Evolutionary conservation across 371 early-diverging fungal genomes (phyloP), one percentile per base, ranked within the genome.

Genomic region (Mortierella sp.): DNA sequence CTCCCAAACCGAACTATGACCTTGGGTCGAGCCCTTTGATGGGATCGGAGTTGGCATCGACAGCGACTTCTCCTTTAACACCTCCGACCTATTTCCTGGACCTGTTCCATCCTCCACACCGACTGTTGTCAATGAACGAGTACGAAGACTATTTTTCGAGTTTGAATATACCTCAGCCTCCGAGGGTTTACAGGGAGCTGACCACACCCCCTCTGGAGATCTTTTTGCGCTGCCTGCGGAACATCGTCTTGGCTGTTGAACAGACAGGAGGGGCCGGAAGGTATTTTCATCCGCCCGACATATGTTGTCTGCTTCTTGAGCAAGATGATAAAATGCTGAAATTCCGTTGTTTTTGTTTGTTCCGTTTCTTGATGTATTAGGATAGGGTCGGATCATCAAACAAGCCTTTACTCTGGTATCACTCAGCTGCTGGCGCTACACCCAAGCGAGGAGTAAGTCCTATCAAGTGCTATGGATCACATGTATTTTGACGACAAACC

Each of bases 211-310:
- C 65, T 0, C 48, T 76, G 0, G 78, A 76, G 34, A 57, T 76
- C 23, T 76, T 65, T 50, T 52, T 70, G 50, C 50, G 70, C 17
- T 60, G 65, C 31, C 37, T 76, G 23, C 56, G 70, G 15, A 70
- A 70, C 39, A 76, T 76, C 21, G 39, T 70, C 1, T 32, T 64
- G 24, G 78, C 78, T 8, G 61, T 70, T 28, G 70, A 64, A 23
- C 78, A 65, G 15, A 57, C 70, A 4, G 78, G 78, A 6, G 78
- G 70, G 17, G 78, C 70, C 17, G 70, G 69, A 52, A 68, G 75
- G 75, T 75, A 56, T 17, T 6, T 32, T 6, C 5, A 55, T n/a
- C n/a, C n/a, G n/a, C n/a, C n/a, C n/a, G n/a, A n/a, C 31, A 24
- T 32, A 42, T 26, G 24, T 9, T n/a, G n/a, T n/a, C n/a, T n/a